Base-by-base conservation (phyloP, 345 rosid species). In the Gossypium raimondii region DNA sequence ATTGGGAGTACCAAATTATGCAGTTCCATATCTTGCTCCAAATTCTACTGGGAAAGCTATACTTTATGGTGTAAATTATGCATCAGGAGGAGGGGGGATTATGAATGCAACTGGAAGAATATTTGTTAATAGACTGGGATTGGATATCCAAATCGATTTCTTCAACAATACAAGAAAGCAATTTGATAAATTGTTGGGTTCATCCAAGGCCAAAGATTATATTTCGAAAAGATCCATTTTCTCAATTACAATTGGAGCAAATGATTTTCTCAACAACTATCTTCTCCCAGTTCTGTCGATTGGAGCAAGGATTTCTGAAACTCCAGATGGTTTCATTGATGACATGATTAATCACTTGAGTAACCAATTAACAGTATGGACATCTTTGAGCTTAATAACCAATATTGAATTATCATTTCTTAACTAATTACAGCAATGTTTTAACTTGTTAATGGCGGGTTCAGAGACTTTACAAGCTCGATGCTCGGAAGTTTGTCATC, bases 51-150 rank as follows among this genome's bases (percentile, higher is more conserved):
- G 97, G 67, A 89, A 88, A 83, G 80, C 89, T 25, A 52, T 94
- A 76, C 67, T 89, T 45, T 68, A 65, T 58, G 97, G 98, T 52
- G 97, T 92, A 56, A 94, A 90, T 78, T 94, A 92, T 73, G 98
- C 95, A 29, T 94, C 97, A 13, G 98, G 98, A 58, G 98, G 89
- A 78, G 98, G 97, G 82, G 97, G 98, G 47, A 78, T 94, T 75
- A 59, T 92, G 84, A 94, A 94, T 81, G 97, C 95, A 48, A 94
- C 98, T 4, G 98, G 98, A 71, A 89, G 92, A 84, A 87, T 94
- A 4, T 94, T 94, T 78, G 98, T 91, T 14, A 92, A 94, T 80
- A 86, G 97, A 76, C 73, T 94, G 73, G 87, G 97, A 76, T 81
- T 94, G 95, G 98, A 92, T 67, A 68, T 94, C 77, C 98, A 92